A percentile compares a stretch with the other conserved stretches of the same genome.
Evolutionary conservation across 345 rosid genomes (phyloP).

Genomic region (Alliaria petiolata): DNA sequence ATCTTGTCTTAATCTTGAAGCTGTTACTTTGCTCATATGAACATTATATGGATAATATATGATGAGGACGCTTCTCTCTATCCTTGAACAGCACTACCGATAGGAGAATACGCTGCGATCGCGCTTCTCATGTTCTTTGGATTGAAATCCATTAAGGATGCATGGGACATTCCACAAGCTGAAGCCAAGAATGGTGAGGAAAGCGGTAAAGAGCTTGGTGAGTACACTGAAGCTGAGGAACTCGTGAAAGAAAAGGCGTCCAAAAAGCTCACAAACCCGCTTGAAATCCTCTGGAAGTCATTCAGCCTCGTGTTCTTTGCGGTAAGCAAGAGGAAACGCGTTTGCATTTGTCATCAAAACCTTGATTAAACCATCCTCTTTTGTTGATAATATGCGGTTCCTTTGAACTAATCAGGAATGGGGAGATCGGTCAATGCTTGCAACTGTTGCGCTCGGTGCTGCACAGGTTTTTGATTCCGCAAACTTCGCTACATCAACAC

Average conservation of each 20-base stretch:
- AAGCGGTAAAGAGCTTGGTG: conserved; percentile 65
- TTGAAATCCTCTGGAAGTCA: conserved; percentile 88
- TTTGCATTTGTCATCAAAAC: neutral
- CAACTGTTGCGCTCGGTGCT: conserved; percentile 95
- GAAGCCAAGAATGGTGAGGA: conserved; percentile 50
- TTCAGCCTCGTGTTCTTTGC: conserved; percentile 97
- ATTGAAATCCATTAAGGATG: conserved; percentile 91
- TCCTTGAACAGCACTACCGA: conserved; percentile 91
- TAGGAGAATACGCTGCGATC: conserved; percentile 96
- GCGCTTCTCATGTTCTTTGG: conserved; percentile 91
- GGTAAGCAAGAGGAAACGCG: conserved; percentile 42
- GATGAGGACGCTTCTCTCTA: conserved; percentile 10
- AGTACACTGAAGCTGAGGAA: conserved; percentile 86
- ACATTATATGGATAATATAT: neutral
- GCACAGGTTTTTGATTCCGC: conserved; percentile 55
- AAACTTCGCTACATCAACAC: neutral
- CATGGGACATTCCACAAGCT: conserved; percentile 81
- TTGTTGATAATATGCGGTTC: neutral
- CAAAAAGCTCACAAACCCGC: conserved; percentile 74
- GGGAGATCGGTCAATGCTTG: conserved; percentile 99
- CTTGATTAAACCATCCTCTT: neutral
- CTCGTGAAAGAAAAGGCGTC: conserved; percentile 90
- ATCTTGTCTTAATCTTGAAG: no score
- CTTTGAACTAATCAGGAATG: conserved; percentile 63
- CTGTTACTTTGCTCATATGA: neutral